Evolutionary conservation across 2,329 filamentous ascomycete species (phyloP).

Genomic region (Fusarium redolens): DNA sequence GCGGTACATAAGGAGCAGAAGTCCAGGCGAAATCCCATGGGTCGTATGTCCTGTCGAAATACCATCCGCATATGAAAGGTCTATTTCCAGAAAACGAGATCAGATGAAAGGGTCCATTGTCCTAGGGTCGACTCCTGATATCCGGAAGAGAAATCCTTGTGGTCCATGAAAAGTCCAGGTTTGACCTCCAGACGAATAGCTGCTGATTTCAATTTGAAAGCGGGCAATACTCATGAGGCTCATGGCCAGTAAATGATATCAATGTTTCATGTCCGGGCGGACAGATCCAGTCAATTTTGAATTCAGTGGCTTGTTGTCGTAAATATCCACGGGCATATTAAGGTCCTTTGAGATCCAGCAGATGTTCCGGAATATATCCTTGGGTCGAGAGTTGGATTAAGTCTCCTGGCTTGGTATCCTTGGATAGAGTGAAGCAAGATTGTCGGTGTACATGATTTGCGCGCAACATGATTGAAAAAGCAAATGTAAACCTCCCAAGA

Average conservation of each 20-base stretch:
- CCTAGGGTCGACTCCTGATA: slow-evolving; percentile 38
- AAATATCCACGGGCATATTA: neutral
- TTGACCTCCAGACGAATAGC: slow-evolving; percentile 38
- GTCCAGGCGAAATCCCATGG: slow-evolving; percentile 10
- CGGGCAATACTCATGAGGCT: slow-evolving; percentile 55
- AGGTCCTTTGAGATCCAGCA: slow-evolving; percentile 18
- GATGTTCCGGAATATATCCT: slow-evolving; percentile 30
- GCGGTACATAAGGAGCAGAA: slow-evolving; percentile 26
- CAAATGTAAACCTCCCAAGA: slow-evolving; percentile 56
- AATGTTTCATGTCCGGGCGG: slow-evolving; percentile 49
- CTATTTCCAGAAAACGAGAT: slow-evolving; percentile 15
- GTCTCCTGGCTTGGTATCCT: slow-evolving; percentile 37
- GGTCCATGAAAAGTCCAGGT: slow-evolving; percentile 35
- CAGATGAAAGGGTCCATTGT: slow-evolving; percentile 9
- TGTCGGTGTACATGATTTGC: slow-evolving; percentile 45
- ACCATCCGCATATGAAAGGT: slow-evolving; percentile 8
- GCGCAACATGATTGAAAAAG: slow-evolving; percentile 46
- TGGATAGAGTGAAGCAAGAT: slow-evolving; percentile 41
- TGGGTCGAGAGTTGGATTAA: slow-evolving; percentile 14
- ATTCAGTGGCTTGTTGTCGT: slow-evolving; percentile 17
- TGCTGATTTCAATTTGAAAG: slow-evolving; percentile 40
- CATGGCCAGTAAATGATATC: slow-evolving; percentile 37
- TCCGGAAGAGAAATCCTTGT: slow-evolving; percentile 32
- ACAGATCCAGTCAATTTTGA: slow-evolving; percentile 44
- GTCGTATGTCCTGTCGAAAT: slow-evolving; percentile 28